These are phyloP conservation scores for Taiwanofungus camphoratus DNA, from an alignment of 1,284 basidiomycete genomes.

Conservation along the genomic window DNA sequence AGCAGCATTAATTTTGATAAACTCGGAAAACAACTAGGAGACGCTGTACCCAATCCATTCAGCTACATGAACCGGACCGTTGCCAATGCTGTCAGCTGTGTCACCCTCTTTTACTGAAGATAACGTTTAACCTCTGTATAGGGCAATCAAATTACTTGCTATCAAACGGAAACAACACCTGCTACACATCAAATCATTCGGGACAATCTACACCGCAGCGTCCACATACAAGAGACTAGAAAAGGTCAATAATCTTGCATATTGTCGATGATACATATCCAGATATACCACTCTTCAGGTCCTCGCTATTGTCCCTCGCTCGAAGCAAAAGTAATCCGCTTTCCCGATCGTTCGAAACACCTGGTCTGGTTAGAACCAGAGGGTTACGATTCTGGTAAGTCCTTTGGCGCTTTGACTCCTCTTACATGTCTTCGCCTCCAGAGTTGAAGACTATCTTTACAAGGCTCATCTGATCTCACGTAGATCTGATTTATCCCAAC, in stretches of 20 bases:
- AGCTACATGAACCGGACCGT: constrained; percentile 37
- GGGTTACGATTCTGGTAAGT: constrained; percentile 75
- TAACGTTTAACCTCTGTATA: constrained; percentile 22
- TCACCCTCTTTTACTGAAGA: background rate
- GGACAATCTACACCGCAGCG: constrained; percentile 69
- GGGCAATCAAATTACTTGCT: constrained; percentile 72
- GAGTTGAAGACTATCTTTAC: background rate
- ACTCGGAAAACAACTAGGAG: constrained; percentile 57
- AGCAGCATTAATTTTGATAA: constrained; percentile 64
- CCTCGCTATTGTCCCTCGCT: constrained; percentile 90
- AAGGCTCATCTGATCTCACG: no score
- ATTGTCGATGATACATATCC: background rate
- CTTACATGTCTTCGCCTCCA: background rate
- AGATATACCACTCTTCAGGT: constrained; percentile 35
- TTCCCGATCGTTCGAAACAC: constrained; percentile 67
- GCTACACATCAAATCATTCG: constrained; percentile 70
- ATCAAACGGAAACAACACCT: constrained; percentile 67
- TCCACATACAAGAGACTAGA: constrained; percentile 84
- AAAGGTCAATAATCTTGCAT: constrained; percentile 44
- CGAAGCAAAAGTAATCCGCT: constrained; percentile 81
- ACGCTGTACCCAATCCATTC: constrained; percentile 56
- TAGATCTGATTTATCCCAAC: constrained; percentile 86
- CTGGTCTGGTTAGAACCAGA: constrained; percentile 89
- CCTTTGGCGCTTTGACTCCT: background rate
- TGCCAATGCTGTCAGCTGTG: constrained; percentile 33